A percentile compares a stretch with the other conserved stretches of the same genome.
These are phyloP conservation scores for Ascochyta rabiei DNA, from an alignment of 2,329 filamentous ascomycete genomes.

Conservation along the genomic window DNA sequence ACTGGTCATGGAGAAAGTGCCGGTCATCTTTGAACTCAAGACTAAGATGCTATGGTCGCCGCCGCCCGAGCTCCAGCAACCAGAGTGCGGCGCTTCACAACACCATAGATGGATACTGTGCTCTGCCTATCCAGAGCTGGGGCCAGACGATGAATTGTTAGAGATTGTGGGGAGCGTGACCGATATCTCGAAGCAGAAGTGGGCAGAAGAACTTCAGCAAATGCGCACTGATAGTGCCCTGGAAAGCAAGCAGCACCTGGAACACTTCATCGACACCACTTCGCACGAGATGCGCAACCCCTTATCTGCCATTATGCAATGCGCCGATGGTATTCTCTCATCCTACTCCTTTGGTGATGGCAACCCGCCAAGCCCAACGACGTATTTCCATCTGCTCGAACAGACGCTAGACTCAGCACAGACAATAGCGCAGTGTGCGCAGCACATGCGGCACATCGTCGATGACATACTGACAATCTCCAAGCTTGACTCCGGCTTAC, in stretches of 20 bases:
- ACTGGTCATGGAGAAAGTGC: constrained; percentile 39
- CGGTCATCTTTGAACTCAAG: constrained; percentile 47
- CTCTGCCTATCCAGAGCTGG: constrained; percentile 37
- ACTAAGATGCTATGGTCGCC: constrained; percentile 46
- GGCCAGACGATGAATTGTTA: constrained; percentile 28
- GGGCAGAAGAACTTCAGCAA: constrained; percentile 44
- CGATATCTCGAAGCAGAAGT: constrained; percentile 48
- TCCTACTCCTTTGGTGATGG: constrained; percentile 25
- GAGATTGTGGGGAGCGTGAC: constrained; percentile 45
- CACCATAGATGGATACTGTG: constrained; percentile 40
- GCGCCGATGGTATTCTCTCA: constrained; percentile 48
- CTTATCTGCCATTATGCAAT: constrained; percentile 51
- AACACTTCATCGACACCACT: constrained; percentile 46
- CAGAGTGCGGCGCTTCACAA: constrained; percentile 18
- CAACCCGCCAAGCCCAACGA: constrained; percentile 9
- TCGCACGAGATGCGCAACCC: constrained; percentile 54
- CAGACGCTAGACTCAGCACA: constrained; percentile 45
- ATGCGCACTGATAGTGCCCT: constrained; percentile 37
- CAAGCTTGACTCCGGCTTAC: constrained; percentile 52
- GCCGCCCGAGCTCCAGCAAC: constrained; percentile 21
- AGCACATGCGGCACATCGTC: constrained; percentile 56
- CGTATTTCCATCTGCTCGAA: constrained; percentile 27
- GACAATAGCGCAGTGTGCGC: constrained; percentile 52
- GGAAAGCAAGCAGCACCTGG: constrained; percentile 42
- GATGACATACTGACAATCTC: constrained; percentile 55